Evolutionary conservation across 129 eudicot genomes (phyloP), one percentile per base, ranked within the genome.

Genomic region (Helianthus tuberosus): DNA sequence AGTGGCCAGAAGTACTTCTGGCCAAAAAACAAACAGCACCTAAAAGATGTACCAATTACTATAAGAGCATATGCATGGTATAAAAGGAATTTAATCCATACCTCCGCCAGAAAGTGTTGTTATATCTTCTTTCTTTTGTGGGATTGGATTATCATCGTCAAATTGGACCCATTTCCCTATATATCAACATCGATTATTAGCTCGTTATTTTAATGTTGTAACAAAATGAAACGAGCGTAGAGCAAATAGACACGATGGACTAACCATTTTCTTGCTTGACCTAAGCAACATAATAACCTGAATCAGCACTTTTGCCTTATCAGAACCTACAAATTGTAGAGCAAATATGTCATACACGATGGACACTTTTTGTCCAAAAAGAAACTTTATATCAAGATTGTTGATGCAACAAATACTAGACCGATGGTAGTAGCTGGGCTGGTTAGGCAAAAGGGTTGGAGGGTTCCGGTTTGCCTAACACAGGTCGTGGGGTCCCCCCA

Each of bases 271-370:
- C 98, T 88, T 95, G 97, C 83, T 95, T 95, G 71, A 95, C 96
- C 99, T 97, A 95, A 46, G 97, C 94, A 76, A 91, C 96, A 72
- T 95, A 95, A 86, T 95, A 96, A 59, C 99, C 97, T 13, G 97
- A 91, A 82, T 95, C 99, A n/a, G 99, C 99, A 91, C 99, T 89
- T 88, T 97, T 80, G 68, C 99, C 76, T 86, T 88, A 77, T 84
- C 91, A 32, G 89, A 78, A 23, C 70, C 79, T 14, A 20, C 76
- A 75, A 82, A 91, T 91, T 83, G 35, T 29, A 29, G 35, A 29
- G 35, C 35, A 29, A 29, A 29, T 29, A 3, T 29, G 35, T 29
- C 35, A 29, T 1, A 29, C 35, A 29, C 3, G 35, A 3, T 11
- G 17, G 43, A 29, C 16, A 29, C 10, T 27, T 23, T 12, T 58